A percentile compares a stretch with the other conserved stretches of the same genome.
Evolutionary conservation across 192 early-diverging fungal genomes (phyloP).

Genomic region (Thoreauomyces humboldtii): DNA sequence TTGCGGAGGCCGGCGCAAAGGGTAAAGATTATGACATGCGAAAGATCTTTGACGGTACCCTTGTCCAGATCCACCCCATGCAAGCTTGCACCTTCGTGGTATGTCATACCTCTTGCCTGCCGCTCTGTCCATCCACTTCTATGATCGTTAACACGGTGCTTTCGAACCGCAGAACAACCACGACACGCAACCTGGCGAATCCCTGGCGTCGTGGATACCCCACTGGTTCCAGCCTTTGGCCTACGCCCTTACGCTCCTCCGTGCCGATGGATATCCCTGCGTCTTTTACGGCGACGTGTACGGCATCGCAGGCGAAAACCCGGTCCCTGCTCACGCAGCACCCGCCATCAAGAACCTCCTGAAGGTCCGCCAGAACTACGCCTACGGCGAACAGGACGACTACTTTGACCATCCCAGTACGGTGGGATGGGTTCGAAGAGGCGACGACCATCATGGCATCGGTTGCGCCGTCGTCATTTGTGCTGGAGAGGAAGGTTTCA

Average conservation of each 20-base stretch:
- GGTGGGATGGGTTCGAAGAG: slow-evolving; percentile 45
- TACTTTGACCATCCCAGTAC: slow-evolving; percentile 45
- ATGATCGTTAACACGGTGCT: no score
- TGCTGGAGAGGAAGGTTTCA: slow-evolving; percentile 24
- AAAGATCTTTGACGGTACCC: slow-evolving; percentile 32
- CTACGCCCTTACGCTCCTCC: slow-evolving; percentile 36
- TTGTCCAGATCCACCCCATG: slow-evolving; percentile 32
- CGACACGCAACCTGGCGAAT: slow-evolving; percentile 41
- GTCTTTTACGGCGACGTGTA: slow-evolving; percentile 50
- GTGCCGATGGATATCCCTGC: slow-evolving; percentile 48
- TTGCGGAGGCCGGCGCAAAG: slow-evolving; percentile 5
- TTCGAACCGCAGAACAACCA: slow-evolving; percentile 35
- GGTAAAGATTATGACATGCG: slow-evolving; percentile 26
- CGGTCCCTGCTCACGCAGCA: slow-evolving; percentile 20
- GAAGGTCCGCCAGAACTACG: slow-evolving; percentile 35
- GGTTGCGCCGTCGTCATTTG: slow-evolving; percentile 29
- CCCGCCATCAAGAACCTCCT: slow-evolving; percentile 32
- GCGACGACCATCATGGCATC: slow-evolving; percentile 1
- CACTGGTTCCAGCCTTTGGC: slow-evolving; percentile 48
- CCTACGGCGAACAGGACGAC: slow-evolving; percentile 46
- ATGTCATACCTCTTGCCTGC: no score
- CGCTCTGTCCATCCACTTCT: background rate
- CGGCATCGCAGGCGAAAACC: slow-evolving; percentile 31
- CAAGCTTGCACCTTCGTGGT: slow-evolving; percentile 34
- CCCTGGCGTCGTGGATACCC: slow-evolving; percentile 40